Evolutionary conservation across 495 filamentous ascomycete species (phyloP), one percentile per base, ranked within the genome.

Genomic region (Annulohypoxylon maeteangense): DNA sequence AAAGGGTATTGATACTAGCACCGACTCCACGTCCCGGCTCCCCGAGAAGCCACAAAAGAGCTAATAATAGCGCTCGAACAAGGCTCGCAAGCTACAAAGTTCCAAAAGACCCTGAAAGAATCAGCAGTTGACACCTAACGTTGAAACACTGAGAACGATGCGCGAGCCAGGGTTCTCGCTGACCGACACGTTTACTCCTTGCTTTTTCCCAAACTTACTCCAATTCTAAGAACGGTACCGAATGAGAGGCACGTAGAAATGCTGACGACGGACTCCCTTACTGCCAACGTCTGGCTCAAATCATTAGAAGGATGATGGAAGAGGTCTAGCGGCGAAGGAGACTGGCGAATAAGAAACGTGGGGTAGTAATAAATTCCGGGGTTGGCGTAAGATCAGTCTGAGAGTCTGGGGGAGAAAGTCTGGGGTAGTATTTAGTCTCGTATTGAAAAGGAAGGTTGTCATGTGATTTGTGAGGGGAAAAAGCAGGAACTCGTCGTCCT

Each of bases 321-420:
- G 82, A 82, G 14, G 67, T 56, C 32, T 82, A 80, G 3, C 73
- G 44, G 22, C 87, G 78, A 32, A 90, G 3, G 74, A 55, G 45
- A 83, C 82, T 68, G 87, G 78, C 65, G 78, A 81, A 14, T 74
- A 76, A 29, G 54, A 67, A 72, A 68, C 60, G 70, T 50, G 70
- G 70, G 65, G 70, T 61, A 68, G 70, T 55, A 63, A 44, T 55
- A 29, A 60, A 67, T 38, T 64, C 69, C 53, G 69, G 69, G 68
- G 45, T 67, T 16, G 27, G 59, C 55, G 58, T 67, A 58, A 64
- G 63, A 32, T 32, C 60, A 65, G 59, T 68, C 70, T 72, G 70
- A 42, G 60, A 65, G 59, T 68, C 70, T 72, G 70, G 70, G 70
- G 70, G 68, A 72, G 60, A 40, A 70, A 65, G 55, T 65, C 70